Evolutionary conservation across 768 basidiomycete species (phyloP), one percentile per base, ranked within the genome.

Genomic region (Filobasidium floriforme): DNA sequence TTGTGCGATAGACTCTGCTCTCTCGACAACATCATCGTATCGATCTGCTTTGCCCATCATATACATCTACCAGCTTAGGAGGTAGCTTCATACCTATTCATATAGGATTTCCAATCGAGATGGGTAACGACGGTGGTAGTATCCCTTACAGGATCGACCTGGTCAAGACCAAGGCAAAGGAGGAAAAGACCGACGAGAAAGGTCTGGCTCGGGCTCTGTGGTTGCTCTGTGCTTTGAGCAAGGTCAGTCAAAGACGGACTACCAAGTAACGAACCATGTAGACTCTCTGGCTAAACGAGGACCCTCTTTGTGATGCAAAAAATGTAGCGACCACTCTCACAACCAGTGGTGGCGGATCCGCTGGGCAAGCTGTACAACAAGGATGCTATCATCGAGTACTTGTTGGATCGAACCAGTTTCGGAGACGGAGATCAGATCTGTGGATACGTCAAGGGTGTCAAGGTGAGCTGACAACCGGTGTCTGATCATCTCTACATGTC

Each of bases 311-410:
- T 15, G 24, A 57, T n/a, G 22, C 57, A 41, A 54, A n/a, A 14
- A 44, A 11, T 49, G 29, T 14, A 93, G 91, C 84, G 85, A 62
- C 87, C 86, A n/a, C 82, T 98, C 1, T 86, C 87, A 73, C 87
- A 90, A 66, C 96, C 96, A 0, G 82, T 97, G 6, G 96, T 97
- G 0, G 87, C 92, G 0, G 94, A 92, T 79, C 87, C 87, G 0
- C 83, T 97, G 0, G 96, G 96, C 12, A 94, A 93, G 77, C 81
- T 99, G 0, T 98, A 97, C 77, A 99, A 97, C 80, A 96, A 94
- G 75, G 94, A 94, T 72, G 85, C 93, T 0, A 82, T 99, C 29
- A 84, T 99, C 46, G 90, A 96, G 77, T 94, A 87, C 79, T 82
- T 97, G 40, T 80, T 98, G 18, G 89, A 94, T 77, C 86, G 85